Evolutionary conservation across 768 basidiomycete species (phyloP), one percentile per base, ranked within the genome.

Genomic region (Phallus indusiatus): DNA sequence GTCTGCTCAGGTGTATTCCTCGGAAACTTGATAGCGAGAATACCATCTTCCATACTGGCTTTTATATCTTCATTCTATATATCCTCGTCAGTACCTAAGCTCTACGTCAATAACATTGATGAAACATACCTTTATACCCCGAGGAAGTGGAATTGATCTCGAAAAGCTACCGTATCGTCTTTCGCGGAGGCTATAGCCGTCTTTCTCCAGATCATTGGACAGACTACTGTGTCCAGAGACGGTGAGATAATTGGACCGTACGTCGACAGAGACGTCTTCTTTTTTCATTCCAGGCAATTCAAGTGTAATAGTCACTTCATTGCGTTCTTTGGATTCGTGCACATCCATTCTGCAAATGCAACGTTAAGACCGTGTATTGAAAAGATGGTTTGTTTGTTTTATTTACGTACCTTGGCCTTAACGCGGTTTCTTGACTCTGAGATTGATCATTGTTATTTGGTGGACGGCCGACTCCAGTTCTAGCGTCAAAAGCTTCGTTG

Each of bases 271-370:
- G 47, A 82, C 72, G 53, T 75, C 71, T 47, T 78, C 75, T 55
- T 79, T 77, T 54, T 73, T 77, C 55, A 82, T 65, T 12, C 82
- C 81, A 3, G 82, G 81, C 1, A 81, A 68, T 63, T 83, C 83
- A 58, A 84, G 79, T 6, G 75, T 75, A 9, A 78, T 80, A 1
- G 76, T 79, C 24, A 81, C 74, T 18, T 63, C 59, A 61, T 76
- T 75, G 18, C 65, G 63, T 1, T 74, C 71, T 16, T 70, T 62
- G 54, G 75, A 71, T 64, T 81, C 78, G 53, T 76, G 71, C 1
- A 82, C 54, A 62, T 83, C 75, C 71, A 82, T 64, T 28, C 58
- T 60, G 48, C 2, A 34, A 14, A 37, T 3, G 12, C n/a, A 42
- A 14, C 42, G n/a, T 54, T 17, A 60, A 17, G 14, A 20, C 34